These are phyloP conservation scores for Trichoderma simmonsii DNA, from an alignment of 2,329 filamentous ascomycete species.

Conservation along the genomic window DNA sequence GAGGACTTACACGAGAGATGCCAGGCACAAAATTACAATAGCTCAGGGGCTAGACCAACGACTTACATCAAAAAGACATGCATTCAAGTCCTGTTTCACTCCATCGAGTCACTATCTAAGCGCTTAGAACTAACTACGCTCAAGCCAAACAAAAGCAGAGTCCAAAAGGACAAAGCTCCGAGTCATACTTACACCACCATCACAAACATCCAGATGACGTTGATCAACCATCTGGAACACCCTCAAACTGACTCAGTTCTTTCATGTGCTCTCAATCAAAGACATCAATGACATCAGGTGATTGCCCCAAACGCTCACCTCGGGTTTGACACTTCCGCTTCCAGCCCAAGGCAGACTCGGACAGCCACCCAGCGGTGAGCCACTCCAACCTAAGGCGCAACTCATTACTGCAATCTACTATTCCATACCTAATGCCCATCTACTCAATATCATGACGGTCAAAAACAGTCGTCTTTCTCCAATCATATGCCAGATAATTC, in stretches of 20 bases:
- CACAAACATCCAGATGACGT: not conserved
- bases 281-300: not conserved
- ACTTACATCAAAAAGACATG: not conserved
- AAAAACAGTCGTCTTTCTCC: not conserved
- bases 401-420: not conserved
- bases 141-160: not conserved
- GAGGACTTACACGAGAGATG: not conserved
- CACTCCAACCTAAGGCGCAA: not conserved
- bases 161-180: not conserved
- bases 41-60: not conserved
- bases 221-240: not conserved
- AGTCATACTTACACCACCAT: not conserved
- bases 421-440: not conserved
- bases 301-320: not conserved
- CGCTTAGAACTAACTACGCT: not conserved
- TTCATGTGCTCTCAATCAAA: not conserved
- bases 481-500: not conserved
- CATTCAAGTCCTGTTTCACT: not conserved
- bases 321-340: not conserved
- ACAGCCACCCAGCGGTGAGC: not conserved
- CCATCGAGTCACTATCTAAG: not conserved
- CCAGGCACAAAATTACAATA: not conserved
- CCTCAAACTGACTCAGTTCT: not conserved
- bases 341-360: conserved; percentile 9
- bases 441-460: not conserved